These are phyloP conservation scores for Leccinum pellstonianum DNA, from an alignment of 768 basidiomycete genomes.

Conservation along the genomic window DNA sequence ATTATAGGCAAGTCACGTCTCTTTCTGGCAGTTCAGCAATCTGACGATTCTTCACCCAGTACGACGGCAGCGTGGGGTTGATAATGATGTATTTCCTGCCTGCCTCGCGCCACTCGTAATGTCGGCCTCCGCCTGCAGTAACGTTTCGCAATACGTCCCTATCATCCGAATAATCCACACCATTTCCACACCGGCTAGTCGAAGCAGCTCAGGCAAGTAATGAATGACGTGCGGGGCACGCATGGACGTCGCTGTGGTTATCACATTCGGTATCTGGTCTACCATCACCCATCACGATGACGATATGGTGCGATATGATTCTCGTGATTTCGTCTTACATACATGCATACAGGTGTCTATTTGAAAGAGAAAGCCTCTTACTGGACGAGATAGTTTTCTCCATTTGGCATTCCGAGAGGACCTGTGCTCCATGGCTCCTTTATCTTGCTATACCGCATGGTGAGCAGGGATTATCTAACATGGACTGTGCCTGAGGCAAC, in stretches of 20 bases:
- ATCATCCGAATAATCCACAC: background rate
- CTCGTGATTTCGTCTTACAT: background rate
- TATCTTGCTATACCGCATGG: background rate
- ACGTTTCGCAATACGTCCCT: conserved; percentile 5
- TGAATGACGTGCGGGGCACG: conserved; percentile 1
- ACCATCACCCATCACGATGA: background rate
- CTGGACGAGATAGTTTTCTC: background rate
- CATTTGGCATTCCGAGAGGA: background rate
- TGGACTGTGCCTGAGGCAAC: background rate
- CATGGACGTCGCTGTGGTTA: background rate
- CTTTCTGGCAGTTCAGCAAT: background rate
- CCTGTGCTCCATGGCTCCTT: background rate
- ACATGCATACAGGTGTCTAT: background rate
- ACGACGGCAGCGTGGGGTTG: conserved; percentile 67
- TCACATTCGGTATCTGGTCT: background rate
- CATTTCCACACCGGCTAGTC: background rate
- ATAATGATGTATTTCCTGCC: conserved; percentile 1
- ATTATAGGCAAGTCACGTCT: conserved; percentile 66
- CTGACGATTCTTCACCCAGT: conserved; percentile 31
- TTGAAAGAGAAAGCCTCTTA: background rate
- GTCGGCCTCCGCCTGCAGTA: background rate
- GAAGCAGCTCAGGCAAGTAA: background rate
- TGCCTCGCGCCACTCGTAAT: background rate
- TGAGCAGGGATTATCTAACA: background rate
- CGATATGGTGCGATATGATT: conserved; percentile 6